Percentiles rank a stretch among this genome's conserved stretches.
Conservation (phyloP, 1,284 basidiomycete species). For the Sporisorium iseilematis-ciliati region DNA sequence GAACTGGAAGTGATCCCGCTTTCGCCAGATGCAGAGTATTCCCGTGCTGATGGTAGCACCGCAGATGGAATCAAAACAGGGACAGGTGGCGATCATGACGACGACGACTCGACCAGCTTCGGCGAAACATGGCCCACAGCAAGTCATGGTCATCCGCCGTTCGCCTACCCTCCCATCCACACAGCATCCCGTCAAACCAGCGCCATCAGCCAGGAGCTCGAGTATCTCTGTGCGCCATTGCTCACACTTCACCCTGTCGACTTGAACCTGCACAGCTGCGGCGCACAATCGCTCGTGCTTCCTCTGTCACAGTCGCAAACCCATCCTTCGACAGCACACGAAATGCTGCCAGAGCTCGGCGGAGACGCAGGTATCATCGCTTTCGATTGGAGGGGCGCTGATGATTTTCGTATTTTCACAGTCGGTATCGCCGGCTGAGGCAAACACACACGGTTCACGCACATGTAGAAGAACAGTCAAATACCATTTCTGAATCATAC, state of each 20-base stretch:
- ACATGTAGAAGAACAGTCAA: neutral
- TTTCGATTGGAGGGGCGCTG: slow-evolving; percentile 54
- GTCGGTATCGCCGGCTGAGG: slow-evolving; percentile 42
- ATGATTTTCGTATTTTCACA: slow-evolving; percentile 54
- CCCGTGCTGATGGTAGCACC: slow-evolving; percentile 8
- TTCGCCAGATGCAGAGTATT: slow-evolving; percentile 4
- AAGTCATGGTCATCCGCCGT: slow-evolving; percentile 1
- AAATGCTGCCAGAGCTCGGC: slow-evolving; percentile 29
- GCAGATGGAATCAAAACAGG: neutral
- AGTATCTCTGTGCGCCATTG: slow-evolving; percentile 49
- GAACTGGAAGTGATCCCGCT: slow-evolving; percentile 40
- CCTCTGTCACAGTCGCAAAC: slow-evolving; percentile 10
- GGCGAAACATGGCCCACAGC: slow-evolving; percentile 4
- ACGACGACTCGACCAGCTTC: slow-evolving; percentile 3
- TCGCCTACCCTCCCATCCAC: slow-evolving; percentile 16
- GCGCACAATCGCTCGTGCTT: slow-evolving; percentile 29
- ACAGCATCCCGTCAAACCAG: slow-evolving; percentile 1
- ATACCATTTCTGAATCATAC: slow-evolving; percentile 3
- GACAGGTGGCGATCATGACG: neutral
- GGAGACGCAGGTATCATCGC: slow-evolving; percentile 47
- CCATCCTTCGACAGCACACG: slow-evolving; percentile 11
- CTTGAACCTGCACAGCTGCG: slow-evolving; percentile 22
- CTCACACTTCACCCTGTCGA: slow-evolving; percentile 36
- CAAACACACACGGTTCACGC: neutral
- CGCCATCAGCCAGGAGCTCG: slow-evolving; percentile 39